Evolutionary conservation across 106 monocot genomes (phyloP), one percentile per base, ranked within the genome.

Genomic region (Dactylorhiza incarnata): DNA sequence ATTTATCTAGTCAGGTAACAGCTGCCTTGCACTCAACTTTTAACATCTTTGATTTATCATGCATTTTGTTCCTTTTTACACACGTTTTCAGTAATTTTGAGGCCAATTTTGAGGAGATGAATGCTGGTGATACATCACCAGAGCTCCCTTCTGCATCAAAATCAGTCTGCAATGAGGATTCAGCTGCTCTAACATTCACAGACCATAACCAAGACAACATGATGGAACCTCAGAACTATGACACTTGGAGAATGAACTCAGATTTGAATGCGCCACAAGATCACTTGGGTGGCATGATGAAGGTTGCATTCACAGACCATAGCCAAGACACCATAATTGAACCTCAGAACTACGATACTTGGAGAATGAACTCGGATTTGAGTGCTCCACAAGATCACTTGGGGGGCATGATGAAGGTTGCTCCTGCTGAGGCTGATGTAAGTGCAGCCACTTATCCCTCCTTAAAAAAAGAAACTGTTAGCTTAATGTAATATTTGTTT

Each of bases 1-100:
- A 87, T 93, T 71, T 93, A 96, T 79, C 88, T 96, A 65, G 89
- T 96, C 15, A 96, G 95, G 95, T 96, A 89, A 78, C 49, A 72
- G 16, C 13, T 48, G 49, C 11, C 72, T 72, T 48, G 2, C 7
- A 49, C 10, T 24, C 48, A 48, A 3, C 23, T 70, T 7, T n/a
- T 23, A 20, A 72, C 19, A 69, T 69, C 45, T 69, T 46, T 44
- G 15, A 69, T 45, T 69, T 69, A 19, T 69, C 20, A 45, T 23
- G 49, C 47, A 72, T n/a, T 72, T 22, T 49, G 22, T 5, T 72
- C 17, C 19, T 22, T 49, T 72, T 72, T n/a, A 48, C 2, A 5
- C 22, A 22, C 15, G 47, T 72, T 72, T 26, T 72, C 47, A 99
- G 97, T 85, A 87, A 99, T 86, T 94, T 88, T 70, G 94, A 97